Evolutionary conservation across 202 grass and related monocot genomes (phyloP), one percentile per base, ranked within the genome.

Genomic region (Carex arenaria): DNA sequence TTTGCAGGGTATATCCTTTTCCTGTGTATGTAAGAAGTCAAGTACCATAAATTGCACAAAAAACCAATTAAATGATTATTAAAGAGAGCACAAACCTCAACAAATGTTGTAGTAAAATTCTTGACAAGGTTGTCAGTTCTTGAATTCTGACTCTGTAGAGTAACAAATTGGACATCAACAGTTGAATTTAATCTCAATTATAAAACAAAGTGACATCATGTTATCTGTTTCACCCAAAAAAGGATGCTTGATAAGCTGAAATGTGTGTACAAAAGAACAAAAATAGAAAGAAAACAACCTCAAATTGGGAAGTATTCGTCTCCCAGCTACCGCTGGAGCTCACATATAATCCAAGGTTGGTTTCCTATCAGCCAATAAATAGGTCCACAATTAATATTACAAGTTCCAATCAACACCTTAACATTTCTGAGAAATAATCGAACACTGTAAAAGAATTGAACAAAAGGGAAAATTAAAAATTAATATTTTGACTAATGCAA

Each of bases 231-330:
- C 61, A 23, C 9, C 54, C 11, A 75, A 85, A 53, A 20, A 43
- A 13, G n/a, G 32, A 82, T 42, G 38, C n/a, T 15, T 1, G 9
- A 10, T 69, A 69, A 73, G 42, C 70, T 73, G 70, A 45, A 73
- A 6, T 7, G 11, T 19, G 4, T 1, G 43, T 47, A 51, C 10
- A 72, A 72, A 72, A 49, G 18, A 47, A 49, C 18, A 79, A 84
- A 85, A 83, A 71, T 59, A 19, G 42, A 15, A 85, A 47, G 40
- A 79, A 64, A 78, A 71, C 53, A 55, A 91, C 71, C 77, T 84
- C 63, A 82, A 85, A 62, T 77, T 91, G 79, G 12, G 71, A 73
- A 19, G 62, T 32, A 72, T 88, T 88, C 18, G 32, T 80, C 83
- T 72, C 74, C 85, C 67, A 85, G 78, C 82, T 18, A 85, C 82